Percentiles rank a stretch among this genome's conserved stretches.
Evolutionary conservation across 2,329 filamentous ascomycete genomes (phyloP).

Genomic region (Scedosporium apiospermum): DNA sequence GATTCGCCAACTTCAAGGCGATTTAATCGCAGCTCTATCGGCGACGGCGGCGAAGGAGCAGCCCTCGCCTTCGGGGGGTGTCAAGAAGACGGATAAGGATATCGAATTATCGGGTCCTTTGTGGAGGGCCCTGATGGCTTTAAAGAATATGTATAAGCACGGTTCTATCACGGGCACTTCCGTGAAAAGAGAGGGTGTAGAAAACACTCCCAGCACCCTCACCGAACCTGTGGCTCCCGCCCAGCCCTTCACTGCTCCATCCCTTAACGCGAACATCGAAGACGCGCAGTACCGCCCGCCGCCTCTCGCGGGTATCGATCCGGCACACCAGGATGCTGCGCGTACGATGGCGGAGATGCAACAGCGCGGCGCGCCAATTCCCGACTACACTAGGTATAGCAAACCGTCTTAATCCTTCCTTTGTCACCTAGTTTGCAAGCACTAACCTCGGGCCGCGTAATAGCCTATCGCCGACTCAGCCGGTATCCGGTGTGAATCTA

Average conservation of each 20-base stretch:
- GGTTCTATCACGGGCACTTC: constrained; percentile 43
- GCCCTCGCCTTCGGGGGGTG: constrained; percentile 41
- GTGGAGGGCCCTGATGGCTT: constrained; percentile 48
- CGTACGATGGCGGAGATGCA: constrained; percentile 58
- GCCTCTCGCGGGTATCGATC: constrained; percentile 27
- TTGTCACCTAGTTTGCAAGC: not conserved
- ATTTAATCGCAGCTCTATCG: constrained; percentile 53
- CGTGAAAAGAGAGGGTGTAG: constrained; percentile 38
- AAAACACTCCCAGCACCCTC: constrained; percentile 33
- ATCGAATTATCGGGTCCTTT: constrained; percentile 54
- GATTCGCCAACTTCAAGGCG: constrained; percentile 53
- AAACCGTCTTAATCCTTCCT: not conserved
- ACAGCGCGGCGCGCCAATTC: constrained; percentile 36
- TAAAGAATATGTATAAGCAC: constrained; percentile 59
- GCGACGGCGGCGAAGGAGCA: constrained; percentile 55
- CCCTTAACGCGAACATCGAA: not conserved
- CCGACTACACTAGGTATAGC: constrained; percentile 33
- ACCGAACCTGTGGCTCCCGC: not conserved
- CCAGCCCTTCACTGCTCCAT: not conserved
- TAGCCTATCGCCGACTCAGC: not conserved
- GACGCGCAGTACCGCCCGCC: constrained; percentile 1
- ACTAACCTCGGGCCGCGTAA: not conserved
- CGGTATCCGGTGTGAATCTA: constrained; percentile 20
- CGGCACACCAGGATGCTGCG: constrained; percentile 48
- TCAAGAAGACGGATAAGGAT: constrained; percentile 46